These are phyloP conservation scores for Calonectria leucothoes DNA, from an alignment of 2,329 filamentous ascomycete genomes.

Conservation along the genomic window DNA sequence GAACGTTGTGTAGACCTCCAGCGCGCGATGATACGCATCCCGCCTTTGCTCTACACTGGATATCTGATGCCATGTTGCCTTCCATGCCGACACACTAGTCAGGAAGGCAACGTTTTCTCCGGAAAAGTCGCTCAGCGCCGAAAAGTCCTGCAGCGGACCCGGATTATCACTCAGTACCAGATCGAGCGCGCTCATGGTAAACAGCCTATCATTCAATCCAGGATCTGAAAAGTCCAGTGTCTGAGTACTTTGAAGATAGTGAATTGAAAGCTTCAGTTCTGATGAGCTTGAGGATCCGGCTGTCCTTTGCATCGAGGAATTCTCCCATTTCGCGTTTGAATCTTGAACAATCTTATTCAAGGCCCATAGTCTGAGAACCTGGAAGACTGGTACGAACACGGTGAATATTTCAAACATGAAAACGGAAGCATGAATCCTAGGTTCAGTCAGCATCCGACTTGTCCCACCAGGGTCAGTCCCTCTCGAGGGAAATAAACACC, in stretches of 20 bases:
- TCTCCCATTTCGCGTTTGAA: constrained; percentile 18
- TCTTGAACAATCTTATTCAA: constrained; percentile 47
- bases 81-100: constrained; percentile 68
- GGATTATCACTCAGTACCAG: constrained; percentile 68
- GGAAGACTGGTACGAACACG: constrained; percentile 70
- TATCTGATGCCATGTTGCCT: constrained; percentile 44
- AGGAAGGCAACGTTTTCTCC: constrained; percentile 78
- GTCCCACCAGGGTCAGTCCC: constrained; percentile 40
- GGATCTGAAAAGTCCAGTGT: constrained; percentile 8
- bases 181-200: constrained; percentile 72
- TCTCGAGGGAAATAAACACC: constrained; percentile 50
- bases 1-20: constrained; percentile 71
- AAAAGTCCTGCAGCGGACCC: constrained; percentile 70
- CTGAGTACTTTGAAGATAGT: constrained; percentile 4
- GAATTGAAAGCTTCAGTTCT: constrained; percentile 1
- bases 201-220: constrained; percentile 54
- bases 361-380: constrained; percentile 59
- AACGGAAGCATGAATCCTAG: constrained; percentile 62
- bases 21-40: constrained; percentile 66
- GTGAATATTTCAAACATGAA: constrained; percentile 70
- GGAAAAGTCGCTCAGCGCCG: constrained; percentile 73
- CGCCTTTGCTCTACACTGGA: constrained; percentile 34
- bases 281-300: constrained; percentile 29
- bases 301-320: constrained; percentile 17
- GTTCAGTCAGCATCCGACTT: not conserved